phyloP scores from a whole-genome alignment of 805 yeast genomes.

The Yamadazyma endophytica region DNA sequence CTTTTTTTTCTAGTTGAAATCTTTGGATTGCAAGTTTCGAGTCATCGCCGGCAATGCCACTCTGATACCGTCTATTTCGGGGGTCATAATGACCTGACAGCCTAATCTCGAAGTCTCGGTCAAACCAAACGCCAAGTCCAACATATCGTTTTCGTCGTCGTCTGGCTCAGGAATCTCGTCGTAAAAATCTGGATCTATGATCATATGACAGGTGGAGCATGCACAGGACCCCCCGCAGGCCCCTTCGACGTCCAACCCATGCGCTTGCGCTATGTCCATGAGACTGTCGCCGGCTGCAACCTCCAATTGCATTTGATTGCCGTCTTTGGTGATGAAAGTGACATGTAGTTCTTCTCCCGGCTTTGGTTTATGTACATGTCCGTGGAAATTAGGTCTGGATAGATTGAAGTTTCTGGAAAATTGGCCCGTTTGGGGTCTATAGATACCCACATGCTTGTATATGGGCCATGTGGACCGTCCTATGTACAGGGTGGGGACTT shows the following conservation, averaged over 20 bases:
- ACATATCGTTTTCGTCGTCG: conserved; percentile 98
- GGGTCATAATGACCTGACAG: conserved; percentile 86
- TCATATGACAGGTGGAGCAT: conserved; percentile 95
- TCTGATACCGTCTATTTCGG: conserved; percentile 87
- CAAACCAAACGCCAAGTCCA: conserved; percentile 93
- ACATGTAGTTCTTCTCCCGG: conserved; percentile 84
- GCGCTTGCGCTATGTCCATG: conserved; percentile 91
- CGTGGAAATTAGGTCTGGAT: conserved; percentile 47
- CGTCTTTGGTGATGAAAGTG: conserved; percentile 90
- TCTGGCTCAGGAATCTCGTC: conserved; percentile 91
- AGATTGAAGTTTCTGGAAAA: conserved; percentile 15
- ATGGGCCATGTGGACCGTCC: too few relatives aligned
- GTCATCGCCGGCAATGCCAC: conserved; percentile 98
- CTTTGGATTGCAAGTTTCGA: conserved; percentile 79
- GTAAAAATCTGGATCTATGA: conserved; percentile 91
- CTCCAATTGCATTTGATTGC: conserved; percentile 73
- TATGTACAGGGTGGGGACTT: too few relatives aligned
- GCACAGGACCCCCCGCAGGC: conserved; percentile 99
- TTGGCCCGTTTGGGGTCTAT: background rate
- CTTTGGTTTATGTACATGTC: conserved; percentile 84
- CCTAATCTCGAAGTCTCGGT: conserved; percentile 97
- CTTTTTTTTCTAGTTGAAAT: conserved; percentile 69
- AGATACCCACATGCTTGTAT: too few relatives aligned
- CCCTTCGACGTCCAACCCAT: conserved; percentile 92
- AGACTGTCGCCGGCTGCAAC: conserved; percentile 91